Percentiles rank a stretch among this genome's conserved stretches.
These are phyloP conservation scores for Melanomma pulvis-pyrius DNA, from an alignment of 495 filamentous ascomycete genomes.

Conservation along the genomic window DNA sequence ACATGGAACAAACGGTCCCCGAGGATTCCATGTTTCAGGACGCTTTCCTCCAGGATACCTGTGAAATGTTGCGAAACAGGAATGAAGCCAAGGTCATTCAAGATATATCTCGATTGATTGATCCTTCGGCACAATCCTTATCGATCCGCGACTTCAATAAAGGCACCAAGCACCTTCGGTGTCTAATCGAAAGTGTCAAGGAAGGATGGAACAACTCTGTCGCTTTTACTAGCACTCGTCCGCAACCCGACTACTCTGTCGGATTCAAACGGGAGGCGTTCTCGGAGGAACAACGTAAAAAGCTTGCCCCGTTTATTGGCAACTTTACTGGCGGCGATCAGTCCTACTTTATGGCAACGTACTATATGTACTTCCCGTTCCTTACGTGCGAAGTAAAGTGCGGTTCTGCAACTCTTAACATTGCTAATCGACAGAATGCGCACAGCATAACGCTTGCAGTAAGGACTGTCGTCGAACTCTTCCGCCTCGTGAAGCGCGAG, in stretches of 20 bases:
- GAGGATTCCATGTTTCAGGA: conserved; percentile 32
- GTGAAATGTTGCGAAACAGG: conserved; percentile 13
- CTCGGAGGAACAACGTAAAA: conserved; percentile 15
- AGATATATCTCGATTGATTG: conserved; percentile 34
- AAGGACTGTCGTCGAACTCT: conserved; percentile 36
- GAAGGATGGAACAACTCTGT: conserved; percentile 33
- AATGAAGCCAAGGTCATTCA: conserved; percentile 35
- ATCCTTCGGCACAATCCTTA: conserved; percentile 31
- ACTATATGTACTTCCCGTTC: conserved; percentile 1
- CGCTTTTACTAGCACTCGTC: conserved; percentile 28
- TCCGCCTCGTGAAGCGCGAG: conserved; percentile 42
- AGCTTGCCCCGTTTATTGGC: conserved; percentile 6
- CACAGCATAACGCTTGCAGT: not conserved
- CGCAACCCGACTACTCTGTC: conserved; percentile 34
- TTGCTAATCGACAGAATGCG: not conserved
- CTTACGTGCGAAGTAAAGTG: not conserved
- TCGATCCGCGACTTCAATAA: conserved; percentile 4
- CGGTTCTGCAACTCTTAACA: not conserved
- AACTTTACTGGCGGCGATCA: not conserved
- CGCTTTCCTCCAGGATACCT: conserved; percentile 24
- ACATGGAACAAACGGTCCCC: conserved; percentile 19
- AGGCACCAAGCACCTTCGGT: conserved; percentile 23
- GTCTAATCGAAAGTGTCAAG: conserved; percentile 32
- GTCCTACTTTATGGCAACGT: conserved; percentile 15
- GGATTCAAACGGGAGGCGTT: conserved; percentile 35